These are phyloP conservation scores for Butyriboletus loyo DNA, from an alignment of 768 basidiomycete genomes.

Conservation along the genomic window DNA sequence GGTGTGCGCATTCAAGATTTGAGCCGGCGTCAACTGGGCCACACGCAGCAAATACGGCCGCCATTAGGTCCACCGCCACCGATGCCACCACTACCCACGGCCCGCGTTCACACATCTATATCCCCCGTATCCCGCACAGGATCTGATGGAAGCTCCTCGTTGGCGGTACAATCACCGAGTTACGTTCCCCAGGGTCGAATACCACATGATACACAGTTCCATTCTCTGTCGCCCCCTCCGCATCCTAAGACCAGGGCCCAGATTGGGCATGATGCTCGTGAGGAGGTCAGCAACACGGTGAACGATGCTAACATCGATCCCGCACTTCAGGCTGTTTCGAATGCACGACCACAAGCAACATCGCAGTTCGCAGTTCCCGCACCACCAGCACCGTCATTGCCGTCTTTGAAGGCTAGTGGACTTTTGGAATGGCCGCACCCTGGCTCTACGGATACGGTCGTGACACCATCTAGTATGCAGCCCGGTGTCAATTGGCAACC, in stretches of 20 bases:
- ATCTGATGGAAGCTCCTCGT: conserved; percentile 16
- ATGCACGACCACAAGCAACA: conserved; percentile 17
- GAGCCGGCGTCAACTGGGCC: conserved; percentile 28
- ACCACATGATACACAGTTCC: conserved; percentile 36
- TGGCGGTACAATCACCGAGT: conserved; percentile 26
- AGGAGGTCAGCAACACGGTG: conserved; percentile 25
- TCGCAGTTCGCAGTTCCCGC: conserved; percentile 9
- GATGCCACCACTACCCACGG: conserved; percentile 31
- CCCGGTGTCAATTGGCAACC: conserved; percentile 22
- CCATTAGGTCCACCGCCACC: conserved; percentile 26
- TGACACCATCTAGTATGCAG: conserved; percentile 9
- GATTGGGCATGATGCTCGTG: conserved; percentile 21
- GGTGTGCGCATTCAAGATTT: conserved; percentile 56
- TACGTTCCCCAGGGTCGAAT: conserved; percentile 33
- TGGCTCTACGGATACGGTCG: conserved; percentile 38
- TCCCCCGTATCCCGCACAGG: conserved; percentile 21
- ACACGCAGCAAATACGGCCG: conserved; percentile 14
- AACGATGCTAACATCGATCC: conserved; percentile 33
- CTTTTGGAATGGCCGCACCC: conserved; percentile 53
- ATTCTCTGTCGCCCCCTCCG: conserved; percentile 17
- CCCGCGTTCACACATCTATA: conserved; percentile 14
- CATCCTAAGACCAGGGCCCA: conserved; percentile 19
- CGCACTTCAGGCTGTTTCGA: conserved; percentile 25
- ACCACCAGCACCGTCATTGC: conserved; percentile 48
- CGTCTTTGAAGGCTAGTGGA: conserved; percentile 73